Base-by-base conservation (phyloP, 805 yeast genomes). In the Alloascoidea hylecoeti region DNA sequence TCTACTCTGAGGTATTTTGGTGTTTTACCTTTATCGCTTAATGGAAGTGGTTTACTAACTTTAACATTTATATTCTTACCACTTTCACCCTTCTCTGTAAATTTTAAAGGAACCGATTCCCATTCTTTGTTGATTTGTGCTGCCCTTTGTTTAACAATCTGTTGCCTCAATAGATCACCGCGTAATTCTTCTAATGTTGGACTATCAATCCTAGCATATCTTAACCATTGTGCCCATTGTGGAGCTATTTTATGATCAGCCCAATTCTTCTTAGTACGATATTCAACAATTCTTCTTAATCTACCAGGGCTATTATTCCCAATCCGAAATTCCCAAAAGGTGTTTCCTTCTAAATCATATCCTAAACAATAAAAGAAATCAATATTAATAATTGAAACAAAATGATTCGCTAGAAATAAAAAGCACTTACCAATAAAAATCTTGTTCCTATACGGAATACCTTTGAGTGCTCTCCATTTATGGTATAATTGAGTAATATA, bases 141-240 rank as follows among this genome's bases (percentile, higher is more conserved):
- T 3, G 75, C 73, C 45, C 73, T 56, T 5, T 63, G 46, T 49
- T 72, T 69, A 44, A 82, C 61, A 13, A 60, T 60, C 33, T 61
- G 61, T 37, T 73, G 72, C 28, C 95, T 62, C 18, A 59, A 48
- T 46, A 72, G 63, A 46, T 83, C 94, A 2, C 57, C 58, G 1
- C 66, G 45, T 32, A 83, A 64, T 43, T 83, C 94, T 30, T 66
- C 60, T 15, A 83, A 47, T 0, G 75, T 62, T 0, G 95, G 95
- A 4, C 76, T 65, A 2, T 56, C 50, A 1, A 61, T 55, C 37
- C 92, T 63, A 2, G 82, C 74, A 46, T 71, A 62, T 38, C 89
- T 56, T 15, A 84, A 64, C 94, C 95, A 83, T 51, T 78, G 88
- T 30, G 70, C 61, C 94, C 95, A 83, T 48, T 75, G 84, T 13